phyloP scores from a whole-genome alignment of 371 early-diverging fungal species.

The Chytridiales sp. region DNA sequence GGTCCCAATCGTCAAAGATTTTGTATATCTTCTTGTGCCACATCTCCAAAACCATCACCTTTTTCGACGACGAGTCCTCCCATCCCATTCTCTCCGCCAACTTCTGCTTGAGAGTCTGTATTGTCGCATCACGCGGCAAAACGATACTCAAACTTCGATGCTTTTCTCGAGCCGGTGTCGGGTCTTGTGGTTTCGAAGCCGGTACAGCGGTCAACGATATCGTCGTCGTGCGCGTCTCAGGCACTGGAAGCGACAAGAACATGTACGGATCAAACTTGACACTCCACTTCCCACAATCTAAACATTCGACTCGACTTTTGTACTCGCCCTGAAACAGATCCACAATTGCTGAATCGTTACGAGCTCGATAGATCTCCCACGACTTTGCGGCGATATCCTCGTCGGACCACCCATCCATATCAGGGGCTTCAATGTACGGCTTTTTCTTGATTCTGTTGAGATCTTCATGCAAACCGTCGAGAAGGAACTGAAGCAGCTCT shows the following conservation, averaged over 20 bases:
- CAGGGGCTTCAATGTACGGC: slow-evolving; percentile 74
- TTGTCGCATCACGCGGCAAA: slow-evolving; percentile 57
- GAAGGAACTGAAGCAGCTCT: slow-evolving; percentile 55
- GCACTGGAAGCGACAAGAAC: slow-evolving; percentile 90
- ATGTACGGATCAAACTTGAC: slow-evolving; percentile 87
- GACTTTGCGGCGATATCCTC: slow-evolving; percentile 53
- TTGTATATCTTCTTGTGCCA: slow-evolving; percentile 62
- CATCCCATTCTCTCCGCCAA: slow-evolving; percentile 61
- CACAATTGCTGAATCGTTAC: slow-evolving; percentile 87
- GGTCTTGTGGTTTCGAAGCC: neutral
- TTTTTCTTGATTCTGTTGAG: slow-evolving; percentile 59
- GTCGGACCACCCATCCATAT: slow-evolving; percentile 63
- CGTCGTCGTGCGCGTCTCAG: slow-evolving; percentile 48
- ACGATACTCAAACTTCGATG: slow-evolving; percentile 18
- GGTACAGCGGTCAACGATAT: slow-evolving; percentile 26
- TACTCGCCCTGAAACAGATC: slow-evolving; percentile 78
- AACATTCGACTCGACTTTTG: slow-evolving; percentile 72
- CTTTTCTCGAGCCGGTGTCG: slow-evolving; percentile 5
- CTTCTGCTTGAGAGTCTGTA: slow-evolving; percentile 60
- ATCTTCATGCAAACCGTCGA: slow-evolving; percentile 64
- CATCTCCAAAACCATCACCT: slow-evolving; percentile 63
- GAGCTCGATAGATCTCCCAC: slow-evolving; percentile 78
- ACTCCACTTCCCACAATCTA: slow-evolving; percentile 57
- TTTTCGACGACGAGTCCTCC: slow-evolving; percentile 14
- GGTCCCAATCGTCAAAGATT: slow-evolving; percentile 60